Base-by-base conservation (phyloP, 192 early-diverging fungal genomes). In the Linnemannia zychae region DNA sequence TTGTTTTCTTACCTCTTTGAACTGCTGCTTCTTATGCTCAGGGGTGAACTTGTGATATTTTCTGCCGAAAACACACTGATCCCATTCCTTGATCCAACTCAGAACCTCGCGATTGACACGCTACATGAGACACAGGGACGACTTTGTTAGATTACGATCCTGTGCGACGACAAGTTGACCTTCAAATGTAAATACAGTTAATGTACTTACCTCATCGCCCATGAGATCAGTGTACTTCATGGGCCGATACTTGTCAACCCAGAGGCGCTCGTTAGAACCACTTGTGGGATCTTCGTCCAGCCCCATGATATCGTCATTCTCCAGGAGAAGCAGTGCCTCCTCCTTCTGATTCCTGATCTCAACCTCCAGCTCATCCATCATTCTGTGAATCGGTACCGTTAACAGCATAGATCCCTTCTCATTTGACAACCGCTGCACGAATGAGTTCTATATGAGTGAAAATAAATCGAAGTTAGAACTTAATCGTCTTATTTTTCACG, bases 11-110 rank as follows among this genome's bases (percentile, higher is more conserved):
- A 85, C 83, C 47, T 85, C 83, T 28, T 85, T 79, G 38, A 79
- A 75, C 24, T 70, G 73, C 33, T 82, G 81, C 18, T 77, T 76
- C 74, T 85, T 85, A 49, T 79, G 67, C 17, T 85, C 77, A 9
- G 83, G 49, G 16, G 84, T 87, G 79, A 80, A 80, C 46, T 86
- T 77, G 7, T 69, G 73, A 37, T 60, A 78, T 87, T 87, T 77
- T 24, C 76, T 75, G 5, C 92, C 93, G 88, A 99, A 99, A 9
- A 99, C 97, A 79, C 98, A 99, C 28, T 91, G 92, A 84, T 99
- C 97, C 98, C 98, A 99, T 66, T 95, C 91, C 81, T 98, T 98
- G 20, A 99, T 95, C 98, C 98, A 99, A 71, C 91, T 89, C 71
- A 99, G 84, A 12, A 97, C 95, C 37, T 95, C 95, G 7, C 97